Evolutionary conservation across 2,329 filamentous ascomycete species (phyloP), one percentile per base, ranked within the genome.

Genomic region (Aspergillus ruber): DNA sequence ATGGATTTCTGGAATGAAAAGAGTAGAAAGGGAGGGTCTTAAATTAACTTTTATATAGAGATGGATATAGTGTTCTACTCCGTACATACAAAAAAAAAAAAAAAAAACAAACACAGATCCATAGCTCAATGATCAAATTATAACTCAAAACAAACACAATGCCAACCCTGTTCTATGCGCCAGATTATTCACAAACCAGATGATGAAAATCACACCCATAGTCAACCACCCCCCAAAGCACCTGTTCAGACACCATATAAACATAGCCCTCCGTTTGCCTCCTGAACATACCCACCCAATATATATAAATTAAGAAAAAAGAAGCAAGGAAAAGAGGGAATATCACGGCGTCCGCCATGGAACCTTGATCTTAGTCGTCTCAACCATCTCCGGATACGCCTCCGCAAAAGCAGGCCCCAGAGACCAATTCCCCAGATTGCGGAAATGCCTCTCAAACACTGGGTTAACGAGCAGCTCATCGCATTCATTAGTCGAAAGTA

Each of bases 391-490:
- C 0, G 88, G 88, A 57, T 85, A 88, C 0, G 78, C 73, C 51
- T 77, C 74, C 18, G 78, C 76, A 65, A 93, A 93, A 1, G 74
- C 73, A 4, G 80, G 77, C 0, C 89, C 89, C 1, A 95, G 62
- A 49, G 81, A 85, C 90, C 90, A 96, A 60, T 95, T 95, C 50
- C 83, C 79, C 35, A 90, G 62, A 39, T 86, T 77, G 3, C 85
- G 71, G 43, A 95, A 62, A 64, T 96, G 90, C 33, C 82, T 76
- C 68, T 94, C 88, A 64, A 95, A 95, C 0, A 88, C 86, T 0
- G 89, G 89, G 54, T 93, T 95, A 53, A 95, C 88, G 53, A 86
- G 76, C 50, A 89, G 74, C 58, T 90, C 84, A 7, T 84, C 81
- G 4, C 65, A 65, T 29, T 71, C 69, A 1, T 64, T 62, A 1